Evolutionary conservation across 495 filamentous ascomycete genomes (phyloP).

Genomic region (Glonium stellatum): DNA sequence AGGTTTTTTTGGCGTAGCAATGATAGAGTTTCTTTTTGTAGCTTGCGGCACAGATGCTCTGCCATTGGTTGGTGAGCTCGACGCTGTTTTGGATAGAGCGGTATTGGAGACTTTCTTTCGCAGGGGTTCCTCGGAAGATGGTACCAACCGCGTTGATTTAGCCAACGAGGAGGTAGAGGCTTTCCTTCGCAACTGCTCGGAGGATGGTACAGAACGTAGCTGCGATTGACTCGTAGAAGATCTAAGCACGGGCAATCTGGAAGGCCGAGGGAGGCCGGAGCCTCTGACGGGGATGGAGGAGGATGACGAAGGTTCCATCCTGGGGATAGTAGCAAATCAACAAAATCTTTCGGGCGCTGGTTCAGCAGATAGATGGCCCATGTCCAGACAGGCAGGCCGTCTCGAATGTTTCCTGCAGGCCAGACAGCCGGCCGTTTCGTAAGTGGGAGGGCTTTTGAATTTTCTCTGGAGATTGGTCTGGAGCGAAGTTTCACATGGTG

Average conservation of each 20-base stretch:
- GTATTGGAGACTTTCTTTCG: constrained; percentile 23
- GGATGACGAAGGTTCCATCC: constrained; percentile 29
- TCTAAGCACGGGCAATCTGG: constrained; percentile 31
- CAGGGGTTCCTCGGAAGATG: constrained; percentile 1
- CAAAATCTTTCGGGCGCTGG: background rate
- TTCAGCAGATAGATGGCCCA: background rate
- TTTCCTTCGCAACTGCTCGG: constrained; percentile 23
- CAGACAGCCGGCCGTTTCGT: background rate
- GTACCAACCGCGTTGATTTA: background rate
- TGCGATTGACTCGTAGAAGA: constrained; percentile 13
- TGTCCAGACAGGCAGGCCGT: background rate
- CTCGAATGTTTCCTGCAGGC: background rate
- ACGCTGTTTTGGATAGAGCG: constrained; percentile 11
- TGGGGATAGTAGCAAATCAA: constrained; percentile 1
- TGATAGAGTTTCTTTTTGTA: constrained; percentile 4
- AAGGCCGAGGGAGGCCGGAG: constrained; percentile 34
- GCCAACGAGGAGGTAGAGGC: constrained; percentile 18
- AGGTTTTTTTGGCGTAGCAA: background rate
- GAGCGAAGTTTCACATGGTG: no score
- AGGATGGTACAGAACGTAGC: constrained; percentile 12
- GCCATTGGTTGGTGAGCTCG: background rate
- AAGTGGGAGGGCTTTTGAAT: background rate
- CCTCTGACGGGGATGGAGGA: constrained; percentile 21
- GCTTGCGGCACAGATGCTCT: constrained; percentile 13
- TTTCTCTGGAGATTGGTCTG: background rate